Evolutionary conservation across 2,329 filamentous ascomycete genomes (phyloP), one percentile per base, ranked within the genome.

Genomic region (Colletotrichum caudatum): DNA sequence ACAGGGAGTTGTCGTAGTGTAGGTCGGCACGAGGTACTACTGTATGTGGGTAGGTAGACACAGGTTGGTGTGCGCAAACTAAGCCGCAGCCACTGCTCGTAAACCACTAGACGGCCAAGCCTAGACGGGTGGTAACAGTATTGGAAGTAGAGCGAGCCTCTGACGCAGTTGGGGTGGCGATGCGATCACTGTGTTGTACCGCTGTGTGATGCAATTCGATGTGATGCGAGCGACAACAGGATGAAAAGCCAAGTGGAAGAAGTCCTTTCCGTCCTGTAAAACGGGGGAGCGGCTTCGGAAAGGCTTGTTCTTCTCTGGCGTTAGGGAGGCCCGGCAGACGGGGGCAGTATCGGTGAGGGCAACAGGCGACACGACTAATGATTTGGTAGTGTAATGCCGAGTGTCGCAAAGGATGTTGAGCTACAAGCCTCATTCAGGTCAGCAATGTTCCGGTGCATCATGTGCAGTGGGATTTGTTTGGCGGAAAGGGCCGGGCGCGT

Each of bases 391-490:
- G 41, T 48, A 51, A 48, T 57, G 57, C 35, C 41, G 64, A 18
- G 57, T 41, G 48, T 59, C 48, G 46, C 33, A 39, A 51, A 57
- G 44, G 50, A 18, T 53, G 46, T 39, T 68, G 60, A 64, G 54
- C 66, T 72, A 72, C 53, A 54, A 69, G 59, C 66, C 60, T 69
- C 65, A 29, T 3, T 29, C 29, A 72, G 54, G 61, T 72, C 69
- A 72, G 69, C 60, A 39, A 69, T 54, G 57, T 64, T 63, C 65
- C 46, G 44, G 60, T 64, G 60, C 54, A 71, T 69, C 48, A 60
- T 72, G 54, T 51, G 69, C 65, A 69, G 69, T 69, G 53, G 35
- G 37, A 51, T 70, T n/a, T 57, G 56, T 70, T n/a, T 57, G 56
- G 63, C 62, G 58, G 63, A 50, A 62, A 41, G 26, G 26, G 50